These are phyloP conservation scores for Musa acuminata DNA, from an alignment of 176 grass and related monocot genomes.

Conservation along the genomic window DNA sequence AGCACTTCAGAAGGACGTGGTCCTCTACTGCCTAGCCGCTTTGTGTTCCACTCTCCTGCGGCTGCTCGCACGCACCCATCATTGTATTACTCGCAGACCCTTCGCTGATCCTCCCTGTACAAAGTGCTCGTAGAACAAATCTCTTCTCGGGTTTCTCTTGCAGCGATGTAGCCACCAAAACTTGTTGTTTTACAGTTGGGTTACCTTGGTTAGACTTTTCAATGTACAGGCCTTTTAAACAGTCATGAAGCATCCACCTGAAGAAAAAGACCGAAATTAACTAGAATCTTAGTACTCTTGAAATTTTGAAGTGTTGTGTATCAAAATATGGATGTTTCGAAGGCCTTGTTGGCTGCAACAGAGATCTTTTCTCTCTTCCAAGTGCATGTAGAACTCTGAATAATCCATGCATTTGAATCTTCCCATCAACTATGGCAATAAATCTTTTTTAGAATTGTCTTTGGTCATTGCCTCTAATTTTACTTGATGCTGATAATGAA, in stretches of 20 bases:
- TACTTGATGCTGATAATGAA: too few relatives aligned
- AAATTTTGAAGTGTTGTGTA: too few relatives aligned
- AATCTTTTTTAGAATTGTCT: too few relatives aligned
- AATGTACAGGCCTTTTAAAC: too few relatives aligned
- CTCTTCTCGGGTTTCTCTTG: background rate
- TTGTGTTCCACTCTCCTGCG: constrained; percentile 32
- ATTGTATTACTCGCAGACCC: constrained; percentile 51
- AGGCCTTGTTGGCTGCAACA: too few relatives aligned
- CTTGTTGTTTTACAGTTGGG: background rate
- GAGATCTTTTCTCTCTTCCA: background rate
- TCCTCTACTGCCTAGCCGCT: constrained; percentile 37
- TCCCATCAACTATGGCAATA: background rate
- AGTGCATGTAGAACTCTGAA: background rate
- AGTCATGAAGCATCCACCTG: too few relatives aligned
- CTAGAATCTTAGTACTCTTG: too few relatives aligned
- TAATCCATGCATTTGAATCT: background rate
- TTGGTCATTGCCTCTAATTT: background rate
- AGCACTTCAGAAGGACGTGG: constrained; percentile 15
- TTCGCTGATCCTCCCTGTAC: constrained; percentile 6
- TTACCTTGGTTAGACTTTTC: background rate
- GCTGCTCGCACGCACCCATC: constrained; percentile 33
- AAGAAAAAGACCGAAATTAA: too few relatives aligned
- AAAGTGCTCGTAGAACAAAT: background rate
- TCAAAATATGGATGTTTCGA: too few relatives aligned
- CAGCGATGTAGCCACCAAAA: background rate